phyloP scores from a whole-genome alignment of 2,329 filamentous ascomycete genomes.

The Pseudonectria buxi region DNA sequence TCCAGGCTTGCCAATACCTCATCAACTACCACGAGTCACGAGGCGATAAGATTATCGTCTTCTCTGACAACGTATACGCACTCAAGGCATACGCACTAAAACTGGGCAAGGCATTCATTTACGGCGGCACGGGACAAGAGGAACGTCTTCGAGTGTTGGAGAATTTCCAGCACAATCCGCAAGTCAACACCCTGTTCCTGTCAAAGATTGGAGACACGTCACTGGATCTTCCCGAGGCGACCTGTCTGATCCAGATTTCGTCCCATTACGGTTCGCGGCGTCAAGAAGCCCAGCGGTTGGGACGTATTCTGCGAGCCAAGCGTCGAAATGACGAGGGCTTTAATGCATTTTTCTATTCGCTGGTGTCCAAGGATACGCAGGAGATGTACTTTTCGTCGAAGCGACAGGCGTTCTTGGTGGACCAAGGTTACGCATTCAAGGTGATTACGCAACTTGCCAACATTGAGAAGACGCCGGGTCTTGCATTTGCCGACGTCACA shows the following conservation, averaged over 20 bases:
- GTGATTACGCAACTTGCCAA: slow-evolving; percentile 94
- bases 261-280: slow-evolving; percentile 95
- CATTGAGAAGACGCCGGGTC: slow-evolving; percentile 73
- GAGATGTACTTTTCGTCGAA: slow-evolving; percentile 99
- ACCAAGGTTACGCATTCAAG: slow-evolving; percentile 98
- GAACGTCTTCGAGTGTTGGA: slow-evolving; percentile 84
- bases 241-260: slow-evolving; percentile 93
- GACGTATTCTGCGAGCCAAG: slow-evolving; percentile 90
- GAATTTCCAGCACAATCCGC: slow-evolving; percentile 89
- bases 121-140: slow-evolving; percentile 75
- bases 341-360: slow-evolving; percentile 97
- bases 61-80: slow-evolving; percentile 95
- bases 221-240: slow-evolving; percentile 93
- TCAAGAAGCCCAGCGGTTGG: slow-evolving; percentile 90
- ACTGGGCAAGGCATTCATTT: slow-evolving; percentile 83
- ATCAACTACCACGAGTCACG: slow-evolving; percentile 95
- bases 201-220: slow-evolving; percentile 98
- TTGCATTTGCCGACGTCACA: slow-evolving; percentile 71
- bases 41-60: slow-evolving; percentile 97
- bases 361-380: slow-evolving; percentile 94
- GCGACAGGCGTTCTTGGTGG: slow-evolving; percentile 91
- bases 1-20: slow-evolving; percentile 95
- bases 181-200: slow-evolving; percentile 87
- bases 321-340: slow-evolving; percentile 95
- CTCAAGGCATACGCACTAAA: slow-evolving; percentile 79